These are phyloP conservation scores for Petunia secreta DNA, from an alignment of 257 asterid species.

Conservation along the genomic window DNA sequence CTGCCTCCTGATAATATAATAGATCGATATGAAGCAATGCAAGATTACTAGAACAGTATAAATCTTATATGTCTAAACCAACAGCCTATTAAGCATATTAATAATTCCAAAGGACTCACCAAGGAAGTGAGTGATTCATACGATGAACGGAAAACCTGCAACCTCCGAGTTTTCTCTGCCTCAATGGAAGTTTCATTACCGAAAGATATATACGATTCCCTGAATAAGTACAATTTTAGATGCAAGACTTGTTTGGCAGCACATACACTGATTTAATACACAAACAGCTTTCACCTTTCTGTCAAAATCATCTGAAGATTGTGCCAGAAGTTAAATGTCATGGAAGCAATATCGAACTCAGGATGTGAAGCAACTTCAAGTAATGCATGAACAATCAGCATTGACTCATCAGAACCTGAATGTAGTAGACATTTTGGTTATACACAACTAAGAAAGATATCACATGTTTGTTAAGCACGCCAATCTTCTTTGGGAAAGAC, in stretches of 20 bases:
- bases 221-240: slow-evolving; percentile 44
- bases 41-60: background rate
- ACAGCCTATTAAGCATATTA: background rate
- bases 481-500: slow-evolving; percentile 8
- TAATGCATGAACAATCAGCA: slow-evolving; percentile 89
- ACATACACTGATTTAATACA: slow-evolving; percentile 23
- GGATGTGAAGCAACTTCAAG: slow-evolving; percentile 98
- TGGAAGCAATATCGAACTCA: slow-evolving; percentile 95
- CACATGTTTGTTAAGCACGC: background rate
- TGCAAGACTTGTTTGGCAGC: slow-evolving; percentile 35
- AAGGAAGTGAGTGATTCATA: slow-evolving; percentile 86
- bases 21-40: slow-evolving; percentile 13
- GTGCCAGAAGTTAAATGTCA: slow-evolving; percentile 99
- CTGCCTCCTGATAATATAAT: background rate
- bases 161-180: slow-evolving; percentile 66
- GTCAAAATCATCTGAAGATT: slow-evolving; percentile 79
- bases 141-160: slow-evolving; percentile 76
- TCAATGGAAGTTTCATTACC: slow-evolving; percentile 67
- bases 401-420: slow-evolving; percentile 97
- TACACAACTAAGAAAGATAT: slow-evolving; percentile 13
- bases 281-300: slow-evolving; percentile 61
- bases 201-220: slow-evolving; percentile 64
- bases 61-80: slow-evolving; percentile 9
- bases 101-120: slow-evolving; percentile 54
- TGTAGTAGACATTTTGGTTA: slow-evolving; percentile 28